Base-by-base conservation (phyloP, 2,329 filamentous ascomycete genomes). In the Fusarium stilboides region DNA sequence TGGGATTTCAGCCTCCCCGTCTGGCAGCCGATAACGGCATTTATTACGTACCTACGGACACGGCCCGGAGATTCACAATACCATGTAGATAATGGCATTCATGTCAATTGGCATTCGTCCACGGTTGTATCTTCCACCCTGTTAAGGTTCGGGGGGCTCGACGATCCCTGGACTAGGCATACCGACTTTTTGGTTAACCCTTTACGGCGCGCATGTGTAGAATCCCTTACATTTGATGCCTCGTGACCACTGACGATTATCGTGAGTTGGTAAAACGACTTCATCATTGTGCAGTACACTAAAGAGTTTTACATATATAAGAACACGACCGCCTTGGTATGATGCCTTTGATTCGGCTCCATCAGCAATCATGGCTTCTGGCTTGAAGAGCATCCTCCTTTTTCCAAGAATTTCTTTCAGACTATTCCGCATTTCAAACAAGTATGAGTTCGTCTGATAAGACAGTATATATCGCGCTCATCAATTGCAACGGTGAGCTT, bases 301-400 rank as follows among this genome's bases (percentile, higher is more conserved):
- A 3, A 36, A 22, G 2, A 20, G 17, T 0, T 6, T 10, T 13
- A 13, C 28, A 31, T 31, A 31, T 39, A 50, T 31, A 39, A 50
- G 50, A 22, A 1, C 0, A 7, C 8, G 0, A 13, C 3, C 1
- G 1, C 17, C 0, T 31, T 24, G 31, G 4, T 15, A 0, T 2
- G 5, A 6, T 9, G 3, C 3, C 3, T 6, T 1, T 2, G 1
- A 3, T 20, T 8, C 19, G 8, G 10, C 3, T 24, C 0, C 2
- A 50, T n/a, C 6, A 51, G 52, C 19, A 24, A 56, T 14, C 9
- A 56, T 56, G 52, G 37, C 1, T n/a, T 14, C 22, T 31, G 10
- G 10, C 10, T 13, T 31, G 10, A 31, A 31, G 6, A 12, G 24
- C 8, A 14, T 19, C 1, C 8, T 28, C 2, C 4, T 31, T 1